Conservation (phyloP, 1,139 yeast species). For the Yamadazyma mexicana region DNA sequence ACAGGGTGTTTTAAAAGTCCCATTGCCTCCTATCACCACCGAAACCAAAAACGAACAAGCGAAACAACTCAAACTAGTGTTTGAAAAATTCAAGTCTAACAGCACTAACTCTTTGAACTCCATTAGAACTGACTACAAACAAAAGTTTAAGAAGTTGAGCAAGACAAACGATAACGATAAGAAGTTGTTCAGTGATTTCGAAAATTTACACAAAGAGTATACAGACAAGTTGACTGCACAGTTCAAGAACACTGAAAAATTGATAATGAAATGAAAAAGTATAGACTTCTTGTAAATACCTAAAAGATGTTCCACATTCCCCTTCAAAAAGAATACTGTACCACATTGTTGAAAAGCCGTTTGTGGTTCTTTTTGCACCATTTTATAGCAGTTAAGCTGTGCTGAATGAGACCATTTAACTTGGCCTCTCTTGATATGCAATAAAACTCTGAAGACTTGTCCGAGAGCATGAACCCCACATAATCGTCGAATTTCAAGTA, state of each 20-base stretch:
- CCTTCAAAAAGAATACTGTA: constrained; percentile 12
- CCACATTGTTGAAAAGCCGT: constrained; percentile 34
- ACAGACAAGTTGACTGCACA: constrained; percentile 56
- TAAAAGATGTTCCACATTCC: background rate
- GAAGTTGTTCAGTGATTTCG: constrained; percentile 58
- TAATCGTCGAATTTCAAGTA: constrained; percentile 28
- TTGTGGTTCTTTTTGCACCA: constrained; percentile 42
- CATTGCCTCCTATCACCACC: constrained; percentile 73
- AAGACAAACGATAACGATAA: constrained; percentile 57
- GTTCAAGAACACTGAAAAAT: constrained; percentile 61
- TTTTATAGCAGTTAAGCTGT: constrained; percentile 33
- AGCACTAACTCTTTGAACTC: constrained; percentile 47
- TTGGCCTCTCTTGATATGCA: constrained; percentile 33
- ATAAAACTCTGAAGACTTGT: constrained; percentile 37
- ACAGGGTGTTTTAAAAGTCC: constrained; percentile 70
- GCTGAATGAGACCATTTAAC: constrained; percentile 32
- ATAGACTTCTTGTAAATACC: background rate
- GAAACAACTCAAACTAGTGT: constrained; percentile 60
- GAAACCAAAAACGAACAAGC: constrained; percentile 62
- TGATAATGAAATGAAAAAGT: constrained; percentile 30
- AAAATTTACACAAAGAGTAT: constrained; percentile 65
- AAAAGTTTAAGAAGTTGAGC: constrained; percentile 46
- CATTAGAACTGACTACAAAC: constrained; percentile 62
- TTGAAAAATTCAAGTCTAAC: constrained; percentile 64
- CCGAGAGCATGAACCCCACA: constrained; percentile 41